phyloP scores from a whole-genome alignment of 495 filamentous ascomycete species.

The Mycothermus thermophilus region DNA sequence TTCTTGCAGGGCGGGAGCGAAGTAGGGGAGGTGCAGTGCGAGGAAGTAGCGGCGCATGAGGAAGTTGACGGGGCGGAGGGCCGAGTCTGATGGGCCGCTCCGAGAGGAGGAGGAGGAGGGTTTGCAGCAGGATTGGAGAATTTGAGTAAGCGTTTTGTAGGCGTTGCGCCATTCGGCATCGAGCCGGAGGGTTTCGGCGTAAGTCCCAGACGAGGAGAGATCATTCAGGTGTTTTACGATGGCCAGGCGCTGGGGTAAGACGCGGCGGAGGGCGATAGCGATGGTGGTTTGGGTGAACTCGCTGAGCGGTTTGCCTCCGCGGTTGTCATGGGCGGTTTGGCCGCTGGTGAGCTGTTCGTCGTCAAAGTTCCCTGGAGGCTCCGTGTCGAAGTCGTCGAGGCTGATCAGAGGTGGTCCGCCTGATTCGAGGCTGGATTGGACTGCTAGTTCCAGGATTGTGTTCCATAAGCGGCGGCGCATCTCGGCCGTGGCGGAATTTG shows the following conservation, averaged over 20 bases:
- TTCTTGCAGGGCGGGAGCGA: slow-evolving; percentile 20
- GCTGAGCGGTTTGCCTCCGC: slow-evolving; percentile 20
- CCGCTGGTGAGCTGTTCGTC: slow-evolving; percentile 25
- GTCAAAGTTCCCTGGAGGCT: slow-evolving; percentile 33
- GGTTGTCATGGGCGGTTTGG: background rate
- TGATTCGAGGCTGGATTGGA: slow-evolving; percentile 39
- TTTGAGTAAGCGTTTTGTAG: slow-evolving; percentile 24
- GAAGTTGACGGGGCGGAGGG: slow-evolving; percentile 27
- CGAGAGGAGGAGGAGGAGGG: background rate
- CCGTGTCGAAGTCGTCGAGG: slow-evolving; percentile 32
- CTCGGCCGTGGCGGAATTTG: slow-evolving; percentile 33
- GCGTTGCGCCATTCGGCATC: slow-evolving; percentile 25
- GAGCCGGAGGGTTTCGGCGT: slow-evolving; percentile 19
- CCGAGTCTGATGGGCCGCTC: slow-evolving; percentile 22
- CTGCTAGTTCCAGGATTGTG: slow-evolving; percentile 43
- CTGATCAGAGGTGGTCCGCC: slow-evolving; percentile 40
- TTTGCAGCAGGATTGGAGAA: too few species aligned
- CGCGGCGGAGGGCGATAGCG: slow-evolving; percentile 31
- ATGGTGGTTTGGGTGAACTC: slow-evolving; percentile 32
- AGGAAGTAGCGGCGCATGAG: slow-evolving; percentile 33
- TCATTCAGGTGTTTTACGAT: slow-evolving; percentile 36
- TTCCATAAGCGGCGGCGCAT: slow-evolving; percentile 50
- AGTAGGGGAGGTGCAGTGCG: slow-evolving; percentile 37
- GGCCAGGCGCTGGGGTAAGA: slow-evolving; percentile 32
- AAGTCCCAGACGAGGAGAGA: slow-evolving; percentile 16